Base-by-base conservation (phyloP, 192 early-diverging fungal species). In the Coemansia sp. region DNA sequence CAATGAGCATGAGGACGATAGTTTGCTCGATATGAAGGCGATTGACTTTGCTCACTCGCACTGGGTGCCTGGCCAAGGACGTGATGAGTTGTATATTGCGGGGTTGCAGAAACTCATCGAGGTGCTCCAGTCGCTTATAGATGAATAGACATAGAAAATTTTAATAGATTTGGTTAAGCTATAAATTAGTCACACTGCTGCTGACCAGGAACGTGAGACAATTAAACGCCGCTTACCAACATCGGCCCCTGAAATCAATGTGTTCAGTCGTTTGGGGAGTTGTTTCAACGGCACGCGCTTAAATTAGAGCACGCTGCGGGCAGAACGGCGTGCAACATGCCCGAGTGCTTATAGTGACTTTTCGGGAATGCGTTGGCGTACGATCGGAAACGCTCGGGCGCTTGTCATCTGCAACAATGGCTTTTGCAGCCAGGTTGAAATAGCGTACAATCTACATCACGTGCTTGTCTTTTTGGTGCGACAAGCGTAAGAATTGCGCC, bases 1-100 rank as follows among this genome's bases (percentile, higher is more conserved):
- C 11, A 59, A 62, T 14, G 72, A 76, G n/a, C 80, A 75, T 27
- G 83, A 69, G 6, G 59, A 59, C n/a, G 61, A 45, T 4, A 59
- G 54, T 26, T 61, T 90, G 52, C 78, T 86, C 1, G 87, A 91
- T 61, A 68, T 92, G 57, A 85, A 85, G 25, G 50, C 92, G 10
- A 95, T 98, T 64, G 95, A 98, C 71, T 96, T 96, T 90, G 92
- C 88, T 3, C 94, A 94, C 74, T 89, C 92, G 12, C 75, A 82
- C 43, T 94, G 92, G 76, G 64, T 65, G 8, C 72, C 85, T 23
- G 83, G 83, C 22, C 62, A 74, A 50, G 89, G 89, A 2, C 84
- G 71, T 9, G 93, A 96, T 75, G 85, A 85, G 23, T 84, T 85
- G 16, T 85, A 87, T 37, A 55, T 94, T 16, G 50, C 86, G 54